phyloP scores from a whole-genome alignment of 768 basidiomycete genomes.

The Termitomyces sp. region DNA sequence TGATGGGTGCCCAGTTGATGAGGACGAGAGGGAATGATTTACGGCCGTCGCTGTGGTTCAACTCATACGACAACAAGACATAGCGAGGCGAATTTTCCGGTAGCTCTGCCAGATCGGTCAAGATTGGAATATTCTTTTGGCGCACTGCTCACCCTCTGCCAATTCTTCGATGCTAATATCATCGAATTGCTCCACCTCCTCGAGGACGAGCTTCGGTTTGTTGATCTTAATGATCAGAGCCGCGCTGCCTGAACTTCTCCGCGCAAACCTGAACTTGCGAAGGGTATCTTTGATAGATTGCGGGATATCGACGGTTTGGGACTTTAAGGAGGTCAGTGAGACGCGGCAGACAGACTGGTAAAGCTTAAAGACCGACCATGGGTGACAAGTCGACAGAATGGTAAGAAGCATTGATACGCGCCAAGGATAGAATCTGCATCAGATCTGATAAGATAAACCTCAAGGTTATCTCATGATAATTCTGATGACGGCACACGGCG shows the following conservation, averaged over 20 bases:
- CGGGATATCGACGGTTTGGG: conserved; percentile 82
- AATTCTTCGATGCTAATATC: conserved; percentile 77
- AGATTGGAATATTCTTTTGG: background rate
- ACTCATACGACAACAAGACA: conserved; percentile 79
- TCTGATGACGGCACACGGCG: background rate
- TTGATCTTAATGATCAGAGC: conserved; percentile 90
- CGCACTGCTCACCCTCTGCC: conserved; percentile 63
- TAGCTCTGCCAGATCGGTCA: conserved; percentile 48
- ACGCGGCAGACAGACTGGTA: background rate
- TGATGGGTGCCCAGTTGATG: conserved; percentile 82
- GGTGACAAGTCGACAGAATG: background rate
- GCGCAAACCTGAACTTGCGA: conserved; percentile 75
- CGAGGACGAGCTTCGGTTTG: conserved; percentile 75
- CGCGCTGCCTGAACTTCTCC: conserved; percentile 66
- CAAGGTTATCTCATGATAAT: background rate
- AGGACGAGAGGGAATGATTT: conserved; percentile 82
- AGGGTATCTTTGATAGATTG: conserved; percentile 71
- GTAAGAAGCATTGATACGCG: background rate
- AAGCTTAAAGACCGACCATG: conserved; percentile 29
- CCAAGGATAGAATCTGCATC: conserved; percentile 15
- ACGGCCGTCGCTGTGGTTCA: conserved; percentile 75
- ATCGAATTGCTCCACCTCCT: conserved; percentile 77
- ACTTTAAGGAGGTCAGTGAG: conserved; percentile 30
- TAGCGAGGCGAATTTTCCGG: conserved; percentile 87
- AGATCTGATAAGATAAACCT: conserved; percentile 15